Evolutionary conservation across 306 rosid species (phyloP), one percentile per base, ranked within the genome.

Genomic region (Ceratonia siliqua): DNA sequence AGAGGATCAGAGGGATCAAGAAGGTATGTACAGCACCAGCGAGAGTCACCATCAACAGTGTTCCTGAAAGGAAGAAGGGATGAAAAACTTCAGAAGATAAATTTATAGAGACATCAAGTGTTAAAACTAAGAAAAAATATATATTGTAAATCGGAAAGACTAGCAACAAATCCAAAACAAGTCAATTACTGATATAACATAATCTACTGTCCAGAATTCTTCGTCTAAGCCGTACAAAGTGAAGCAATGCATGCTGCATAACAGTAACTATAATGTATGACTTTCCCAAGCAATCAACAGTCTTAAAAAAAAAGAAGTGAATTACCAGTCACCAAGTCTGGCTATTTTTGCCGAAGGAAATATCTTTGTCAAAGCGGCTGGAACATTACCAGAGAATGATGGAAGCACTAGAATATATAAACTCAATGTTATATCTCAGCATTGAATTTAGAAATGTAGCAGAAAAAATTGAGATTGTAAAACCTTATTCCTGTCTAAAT

Each of bases 351-450:
- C 98, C 1, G 90, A 85, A 71, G 97, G 97, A 82, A 78, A 87
- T 49, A 82, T 85, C 83, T 84, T 88, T 42, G 55, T 72, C 89
- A 94, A 83, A 46, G 90, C 83, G 53, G 85, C 94, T 42, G 97
- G 98, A 70, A 91, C 92, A 79, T 94, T 94, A 83, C 98, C 98
- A 52, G 98, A 88, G 87, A 94, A 94, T 64, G 98, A 87, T 30
- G 98, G 96, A 62, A 94, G 81, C 78, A 94, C 98, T 94, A 84
- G 49, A 81, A 79, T 28, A 86, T 48, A 65, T 63, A 81, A 74
- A 48, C 17, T 68, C 49, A 75, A 54, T 24, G 75, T 50, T 36
- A 66, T 20, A 75, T 57, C 64, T 57, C 27, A 68, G 62, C 53
- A 10, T 14, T 38, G 46, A 52, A 62, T 70, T 42, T 50, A 77